Conservation (phyloP, 148 eudicot genomes). For the Diospyros kaki region DNA sequence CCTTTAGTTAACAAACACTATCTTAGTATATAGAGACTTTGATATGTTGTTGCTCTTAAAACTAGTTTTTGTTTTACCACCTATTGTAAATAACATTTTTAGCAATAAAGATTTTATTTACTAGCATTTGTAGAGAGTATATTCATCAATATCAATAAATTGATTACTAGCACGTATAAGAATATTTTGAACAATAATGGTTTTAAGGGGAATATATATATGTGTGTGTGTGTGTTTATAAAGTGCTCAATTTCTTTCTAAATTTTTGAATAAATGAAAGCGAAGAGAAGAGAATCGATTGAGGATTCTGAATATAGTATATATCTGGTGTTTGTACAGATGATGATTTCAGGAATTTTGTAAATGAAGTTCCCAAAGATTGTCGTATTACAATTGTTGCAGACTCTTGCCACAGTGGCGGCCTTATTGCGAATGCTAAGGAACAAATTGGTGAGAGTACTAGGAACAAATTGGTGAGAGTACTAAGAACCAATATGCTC, state of each 20-base stretch:
- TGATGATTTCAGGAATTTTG: slow-evolving; percentile 84
- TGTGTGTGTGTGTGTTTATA: not conserved
- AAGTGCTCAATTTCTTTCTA: no score
- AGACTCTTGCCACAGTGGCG: slow-evolving; percentile 98
- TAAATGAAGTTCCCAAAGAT: slow-evolving; percentile 69
- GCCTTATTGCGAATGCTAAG: slow-evolving; percentile 65
- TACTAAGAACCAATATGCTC: slow-evolving; percentile 47
- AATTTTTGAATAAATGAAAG: no score
- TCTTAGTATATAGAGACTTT: no score
- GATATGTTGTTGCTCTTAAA: no score
- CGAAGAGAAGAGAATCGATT: slow-evolving; percentile 31
- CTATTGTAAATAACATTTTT: no score
- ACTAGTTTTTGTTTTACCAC: no score
- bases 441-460: slow-evolving; percentile 95
- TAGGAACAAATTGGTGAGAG: slow-evolving; percentile 79
- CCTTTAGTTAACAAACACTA: slow-evolving; percentile 57
- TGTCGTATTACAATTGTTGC: slow-evolving; percentile 87
- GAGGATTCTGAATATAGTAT: slow-evolving; percentile 16
- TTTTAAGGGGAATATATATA: no score
- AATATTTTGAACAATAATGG: no score
- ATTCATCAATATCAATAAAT: no score
- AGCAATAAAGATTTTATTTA: no score
- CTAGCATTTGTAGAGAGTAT: no score
- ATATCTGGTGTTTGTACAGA: slow-evolving; percentile 33
- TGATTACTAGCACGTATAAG: no score